Evolutionary conservation across 2,329 filamentous ascomycete species (phyloP), one percentile per base, ranked within the genome.

Genomic region (Nannizzia gypsea): DNA sequence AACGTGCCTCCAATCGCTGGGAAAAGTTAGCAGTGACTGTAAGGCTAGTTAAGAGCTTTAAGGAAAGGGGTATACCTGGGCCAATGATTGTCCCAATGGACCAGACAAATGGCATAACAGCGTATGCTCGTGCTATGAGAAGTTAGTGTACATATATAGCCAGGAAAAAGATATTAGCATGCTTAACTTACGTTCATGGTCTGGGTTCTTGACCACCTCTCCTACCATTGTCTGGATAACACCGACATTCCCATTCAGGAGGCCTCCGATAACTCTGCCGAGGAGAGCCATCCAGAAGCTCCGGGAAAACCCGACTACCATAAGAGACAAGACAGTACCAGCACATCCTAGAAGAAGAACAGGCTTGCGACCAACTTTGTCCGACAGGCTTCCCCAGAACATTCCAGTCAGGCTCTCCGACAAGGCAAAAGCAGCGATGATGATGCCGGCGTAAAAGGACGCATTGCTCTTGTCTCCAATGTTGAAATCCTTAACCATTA

Each of bases 221-320:
- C 91, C 92, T 1, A 96, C 90, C 77, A 93, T 91, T n/a, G 90
- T 95, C 64, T 91, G 79, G 63, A 96, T 86, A 62, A 96, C 96
- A 1, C 93, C 88, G 26, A 92, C 86, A 70, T 96, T 97, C 59
- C 92, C 93, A 69, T 96, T 96, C 55, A 88, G 85, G 11, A 85
- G 80, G 1, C 93, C 93, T 66, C 89, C 83, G n/a, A 96, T 75
- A 6, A 85, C 86, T 68, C 93, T 83, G 9, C 89, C 83, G 3
- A 79, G 71, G 42, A 99, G 85, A 0, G 92, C 88, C 88, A 92
- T 90, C 4, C 83, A 75, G 8, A 97, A 75, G 64, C 80, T 89
- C 2, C 81, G 87, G 0, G 90, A 90, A 73, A 96, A 84, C 8
- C 93, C 92, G 83, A 91, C 96, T 34, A 90, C 65, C 24, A 96